Evolutionary conservation across 1,284 basidiomycete species (phyloP), one percentile per base, ranked within the genome.

Genomic region (Gastroboletus turbinatus): DNA sequence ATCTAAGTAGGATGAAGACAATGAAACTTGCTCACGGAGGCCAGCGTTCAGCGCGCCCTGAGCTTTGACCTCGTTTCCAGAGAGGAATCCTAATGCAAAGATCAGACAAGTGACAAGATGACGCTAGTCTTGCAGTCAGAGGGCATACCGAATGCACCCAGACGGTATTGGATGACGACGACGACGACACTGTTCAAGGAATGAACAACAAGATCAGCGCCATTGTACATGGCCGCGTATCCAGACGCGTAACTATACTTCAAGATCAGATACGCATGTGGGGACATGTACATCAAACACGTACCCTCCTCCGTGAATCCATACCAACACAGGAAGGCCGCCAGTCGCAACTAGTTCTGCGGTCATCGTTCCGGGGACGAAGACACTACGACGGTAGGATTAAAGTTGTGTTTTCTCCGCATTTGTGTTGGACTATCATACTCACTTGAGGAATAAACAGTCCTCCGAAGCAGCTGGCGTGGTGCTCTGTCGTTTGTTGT

Each of bases 131-230:
- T n/a, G 2, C 21, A 36, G n/a, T 23, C 2, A 13, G 10, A 36
- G 17, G 5, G 7, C 61, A 32, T 56, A 73, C 79, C 78, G 46
- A 76, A 78, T n/a, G 72, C 58, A 3, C 77, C 77, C 0, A 79
- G 63, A 25, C 77, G 70, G 53, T 78, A 78, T 60, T 78, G 75
- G 16, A 77, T 68, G 13, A 70, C 53, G 5, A 80, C 75, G 1
- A 68, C 70, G 1, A 80, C 50, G 9, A 75, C 63, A 5, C 65
- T 66, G 17, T 71, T 59, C 43, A 60, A 14, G 6, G 69, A 68
- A 36, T 65, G 57, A 9, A 11, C 29, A 4, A 68, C 25, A 11
- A 66, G 55, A 51, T 66, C 52, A 1, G 23, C 53, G 4, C 66
- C 64, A 21, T 67, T 46, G 32, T 39, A 61, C 27, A 33, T 3